Percentiles rank a stretch among this genome's conserved stretches.
These are phyloP conservation scores for Lentinula novae-zelandiae DNA, from an alignment of 1,284 basidiomycete genomes.

Conservation along the genomic window DNA sequence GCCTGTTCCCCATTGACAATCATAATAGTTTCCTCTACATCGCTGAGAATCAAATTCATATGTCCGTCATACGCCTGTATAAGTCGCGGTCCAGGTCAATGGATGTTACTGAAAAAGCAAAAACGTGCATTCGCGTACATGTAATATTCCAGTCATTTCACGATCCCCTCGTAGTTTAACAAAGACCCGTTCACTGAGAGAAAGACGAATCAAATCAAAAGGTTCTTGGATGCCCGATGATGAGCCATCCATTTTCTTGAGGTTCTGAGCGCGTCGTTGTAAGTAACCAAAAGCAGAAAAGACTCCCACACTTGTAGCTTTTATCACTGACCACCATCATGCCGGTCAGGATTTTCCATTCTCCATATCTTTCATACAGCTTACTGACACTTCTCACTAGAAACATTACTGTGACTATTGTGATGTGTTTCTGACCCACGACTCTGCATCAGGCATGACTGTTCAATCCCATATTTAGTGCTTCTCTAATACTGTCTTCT, in stretches of 20 bases:
- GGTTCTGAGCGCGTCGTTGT: neutral
- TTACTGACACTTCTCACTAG: constrained; percentile 31
- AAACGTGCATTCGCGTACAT: constrained; percentile 47
- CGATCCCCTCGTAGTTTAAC: constrained; percentile 96
- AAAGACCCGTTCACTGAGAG: constrained; percentile 93
- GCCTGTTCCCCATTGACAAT: constrained; percentile 70
- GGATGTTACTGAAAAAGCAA: constrained; percentile 5
- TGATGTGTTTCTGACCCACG: constrained; percentile 88
- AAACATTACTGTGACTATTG: constrained; percentile 94
- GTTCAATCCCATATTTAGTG: constrained; percentile 7
- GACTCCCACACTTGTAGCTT: neutral
- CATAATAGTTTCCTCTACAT: constrained; percentile 97
- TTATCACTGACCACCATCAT: constrained; percentile 29
- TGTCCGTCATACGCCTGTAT: constrained; percentile 96
- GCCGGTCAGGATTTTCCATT: constrained; percentile 42
- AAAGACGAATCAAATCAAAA: constrained; percentile 96
- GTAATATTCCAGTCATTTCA: constrained; percentile 88
- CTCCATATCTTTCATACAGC: neutral
- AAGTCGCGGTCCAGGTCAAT: constrained; percentile 4
- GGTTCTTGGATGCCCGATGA: constrained; percentile 87
- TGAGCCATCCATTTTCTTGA: constrained; percentile 54
- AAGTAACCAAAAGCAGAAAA: neutral
- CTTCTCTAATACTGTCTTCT: constrained; percentile 17
- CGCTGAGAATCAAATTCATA: constrained; percentile 98
- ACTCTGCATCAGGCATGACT: constrained; percentile 75